phyloP scores from a whole-genome alignment of 179 eudicot genomes.

The Camellia oleifera region DNA sequence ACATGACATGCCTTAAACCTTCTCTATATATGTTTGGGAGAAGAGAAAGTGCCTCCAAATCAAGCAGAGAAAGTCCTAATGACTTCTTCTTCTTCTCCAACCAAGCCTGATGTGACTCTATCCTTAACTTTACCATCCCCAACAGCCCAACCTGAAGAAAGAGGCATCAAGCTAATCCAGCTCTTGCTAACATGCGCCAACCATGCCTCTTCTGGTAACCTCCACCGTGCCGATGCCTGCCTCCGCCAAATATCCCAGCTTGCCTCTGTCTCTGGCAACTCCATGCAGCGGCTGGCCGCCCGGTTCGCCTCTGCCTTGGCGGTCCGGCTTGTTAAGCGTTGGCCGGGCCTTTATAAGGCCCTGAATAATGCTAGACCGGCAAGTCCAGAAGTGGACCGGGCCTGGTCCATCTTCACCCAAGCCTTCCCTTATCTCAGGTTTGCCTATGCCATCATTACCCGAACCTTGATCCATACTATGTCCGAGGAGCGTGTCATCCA shows the following conservation, averaged over 20 bases:
- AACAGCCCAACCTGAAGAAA: conserved; percentile 27
- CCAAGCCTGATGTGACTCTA: conserved; percentile 31
- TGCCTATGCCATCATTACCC: conserved; percentile 22
- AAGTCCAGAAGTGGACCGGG: conserved; percentile 14
- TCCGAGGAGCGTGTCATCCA: conserved; percentile 31
- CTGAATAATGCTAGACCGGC: conserved; percentile 4
- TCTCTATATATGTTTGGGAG: background rate
- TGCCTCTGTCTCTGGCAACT: conserved; percentile 34
- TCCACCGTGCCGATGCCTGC: conserved; percentile 38
- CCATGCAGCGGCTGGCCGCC: conserved; percentile 39
- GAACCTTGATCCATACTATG: conserved; percentile 23
- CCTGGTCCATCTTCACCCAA: conserved; percentile 17
- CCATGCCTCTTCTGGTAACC: conserved; percentile 39
- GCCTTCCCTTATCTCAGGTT: conserved; percentile 33
- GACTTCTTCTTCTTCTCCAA: conserved; percentile 23
- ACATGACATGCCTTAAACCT: background rate
- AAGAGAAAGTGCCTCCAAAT: background rate
- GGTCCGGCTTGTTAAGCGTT: conserved; percentile 31
- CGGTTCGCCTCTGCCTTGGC: conserved; percentile 37
- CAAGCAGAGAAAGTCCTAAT: background rate
- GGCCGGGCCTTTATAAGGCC: conserved; percentile 39
- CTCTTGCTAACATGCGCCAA: conserved; percentile 39
- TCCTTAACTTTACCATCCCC: conserved; percentile 25
- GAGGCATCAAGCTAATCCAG: conserved; percentile 36
- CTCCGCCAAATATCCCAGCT: conserved; percentile 33